Conservation (phyloP, 805 yeast species). For the Candida railenensis region DNA sequence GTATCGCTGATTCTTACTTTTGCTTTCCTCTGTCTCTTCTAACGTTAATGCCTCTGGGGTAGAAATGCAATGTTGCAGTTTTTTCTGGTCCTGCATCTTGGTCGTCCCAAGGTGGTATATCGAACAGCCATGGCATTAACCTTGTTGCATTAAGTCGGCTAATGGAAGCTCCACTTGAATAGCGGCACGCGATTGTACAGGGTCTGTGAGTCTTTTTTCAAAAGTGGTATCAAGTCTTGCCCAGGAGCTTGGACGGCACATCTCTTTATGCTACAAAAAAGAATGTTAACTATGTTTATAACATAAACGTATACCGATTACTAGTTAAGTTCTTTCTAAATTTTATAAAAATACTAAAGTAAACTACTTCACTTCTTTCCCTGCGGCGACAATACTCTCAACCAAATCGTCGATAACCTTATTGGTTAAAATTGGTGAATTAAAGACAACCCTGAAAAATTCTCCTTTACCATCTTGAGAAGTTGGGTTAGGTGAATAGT, state of each 20-base stretch:
- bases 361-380: slow-evolving; percentile 12
- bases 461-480: slow-evolving; percentile 59
- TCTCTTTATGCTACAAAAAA: background rate
- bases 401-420: slow-evolving; percentile 36
- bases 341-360: background rate
- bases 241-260: no score
- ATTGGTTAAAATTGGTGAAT: slow-evolving; percentile 56
- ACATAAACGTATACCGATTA: no score
- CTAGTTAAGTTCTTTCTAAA: no score
- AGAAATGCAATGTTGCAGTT: background rate
- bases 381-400: slow-evolving; percentile 25
- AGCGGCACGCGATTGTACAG: no score
- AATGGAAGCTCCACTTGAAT: background rate
- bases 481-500: slow-evolving; percentile 67
- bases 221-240: background rate
- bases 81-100: background rate
- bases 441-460: slow-evolving; percentile 81
- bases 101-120: background rate
- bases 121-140: background rate
- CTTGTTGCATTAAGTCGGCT: background rate
- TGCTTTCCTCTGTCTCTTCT: no score
- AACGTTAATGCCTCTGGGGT: background rate
- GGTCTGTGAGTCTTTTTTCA: background rate
- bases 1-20: no score
- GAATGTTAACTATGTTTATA: background rate